Evolutionary conservation across 2,329 filamentous ascomycete species (phyloP), one percentile per base, ranked within the genome.

Genomic region (Verticillium dahliae): DNA sequence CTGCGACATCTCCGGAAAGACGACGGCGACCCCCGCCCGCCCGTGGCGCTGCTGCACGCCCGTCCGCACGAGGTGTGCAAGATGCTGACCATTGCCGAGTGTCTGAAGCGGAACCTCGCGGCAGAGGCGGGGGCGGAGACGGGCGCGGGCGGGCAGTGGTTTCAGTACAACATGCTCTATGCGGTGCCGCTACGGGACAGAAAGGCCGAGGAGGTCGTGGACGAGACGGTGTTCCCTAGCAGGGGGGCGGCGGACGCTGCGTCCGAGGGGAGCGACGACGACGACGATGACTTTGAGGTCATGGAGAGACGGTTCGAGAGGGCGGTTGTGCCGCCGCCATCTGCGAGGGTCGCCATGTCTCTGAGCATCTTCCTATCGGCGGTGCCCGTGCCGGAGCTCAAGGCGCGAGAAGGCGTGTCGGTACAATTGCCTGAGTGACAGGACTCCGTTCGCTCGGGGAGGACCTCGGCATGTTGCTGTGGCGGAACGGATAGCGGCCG

Each of bases 1-100:
- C 69, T 79, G 22, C 71, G 72, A 3, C 81, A 85, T 65, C 74
- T 85, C 41, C 61, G 60, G 57, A 63, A 59, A 64, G 69, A 69
- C 59, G 37, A 62, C 59, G 55, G 61, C 38, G 63, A 69, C n/a
- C 65, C 67, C 1, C 69, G 56, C 41, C 71, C 69, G 0, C 71
- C 73, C 10, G 68, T 79, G 14, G 77, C 77, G n/a, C 70, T 86
- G 45, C 72, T 86, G 18, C 78, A 84, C 67, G 81, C 82, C 37
- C 79, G 80, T 22, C 75, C 80, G 0, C 63, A 71, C 10, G 81
- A 85, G 3, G 80, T 84, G 1, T 80, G 79, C 72, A 92, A 92
- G 72, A 77, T 91, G 68, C 83, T 91, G 67, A 88, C 84, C 4
- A 81, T 91, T 56, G 80, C 81, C 55, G 89, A 92, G 72, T 86